Conservation (phyloP, 805 yeast genomes). For the Kodamaea nitidulidarum region DNA sequence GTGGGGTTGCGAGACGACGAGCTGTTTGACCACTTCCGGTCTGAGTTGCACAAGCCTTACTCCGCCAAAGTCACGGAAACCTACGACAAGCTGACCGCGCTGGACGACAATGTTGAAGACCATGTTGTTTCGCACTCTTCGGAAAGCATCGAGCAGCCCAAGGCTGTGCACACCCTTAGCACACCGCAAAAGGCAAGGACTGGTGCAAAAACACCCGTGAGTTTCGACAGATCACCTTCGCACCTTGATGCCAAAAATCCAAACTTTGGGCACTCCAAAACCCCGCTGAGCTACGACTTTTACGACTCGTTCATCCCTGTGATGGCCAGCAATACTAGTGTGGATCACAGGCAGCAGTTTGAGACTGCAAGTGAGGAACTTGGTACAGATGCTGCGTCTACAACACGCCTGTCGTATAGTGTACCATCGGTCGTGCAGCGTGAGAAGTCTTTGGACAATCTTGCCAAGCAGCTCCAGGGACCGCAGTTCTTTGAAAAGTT, state of each 20-base stretch:
- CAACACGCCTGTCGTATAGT: conserved; percentile 6
- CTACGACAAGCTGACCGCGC: conserved; percentile 2
- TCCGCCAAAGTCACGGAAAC: conserved; percentile 6
- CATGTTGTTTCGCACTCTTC: conserved; percentile 4
- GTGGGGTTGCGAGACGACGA: conserved; percentile 35
- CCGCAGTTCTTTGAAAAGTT: conserved; percentile 36
- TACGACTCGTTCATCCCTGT: conserved; percentile 42
- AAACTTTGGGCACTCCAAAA: neutral
- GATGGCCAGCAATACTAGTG: conserved; percentile 16
- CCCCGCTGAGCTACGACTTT: conserved; percentile 28
- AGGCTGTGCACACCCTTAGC: conserved; percentile 5
- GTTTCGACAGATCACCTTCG: neutral
- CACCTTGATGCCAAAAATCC: no score
- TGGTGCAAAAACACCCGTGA: neutral
- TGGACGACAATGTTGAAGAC: neutral
- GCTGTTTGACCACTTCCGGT: conserved; percentile 33
- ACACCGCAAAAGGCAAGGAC: conserved; percentile 5
- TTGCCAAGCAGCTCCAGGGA: conserved; percentile 37
- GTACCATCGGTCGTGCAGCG: conserved; percentile 4
- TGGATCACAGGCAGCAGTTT: neutral
- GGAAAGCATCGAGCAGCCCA: conserved; percentile 7
- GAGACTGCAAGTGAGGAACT: conserved; percentile 1
- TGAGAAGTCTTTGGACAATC: conserved; percentile 27
- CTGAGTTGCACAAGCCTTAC: conserved; percentile 30
- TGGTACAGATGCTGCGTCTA: conserved; percentile 5